Base-by-base conservation (phyloP, 176 grass and related monocot genomes). In the Aegilops sharonensis region DNA sequence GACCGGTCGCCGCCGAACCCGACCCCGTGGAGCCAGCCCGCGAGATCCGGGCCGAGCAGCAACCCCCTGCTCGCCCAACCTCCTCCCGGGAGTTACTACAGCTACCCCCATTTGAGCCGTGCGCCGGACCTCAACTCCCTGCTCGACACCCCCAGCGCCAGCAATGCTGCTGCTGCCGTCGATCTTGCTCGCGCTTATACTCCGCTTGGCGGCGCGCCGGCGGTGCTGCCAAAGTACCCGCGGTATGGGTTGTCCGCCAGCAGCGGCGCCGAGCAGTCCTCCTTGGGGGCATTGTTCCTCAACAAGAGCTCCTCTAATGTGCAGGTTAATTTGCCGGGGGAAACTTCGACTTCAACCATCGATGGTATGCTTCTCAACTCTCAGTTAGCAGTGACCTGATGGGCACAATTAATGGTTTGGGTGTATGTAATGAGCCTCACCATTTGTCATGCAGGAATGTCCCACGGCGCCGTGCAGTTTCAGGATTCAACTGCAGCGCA, bases 11-110 rank as follows among this genome's bases (percentile, higher is more conserved):
- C 59, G 12, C 56, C 76, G 21, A 84, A 42, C n/a, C 11, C 39
- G n/a, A 25, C n/a, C n/a, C 24, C 39, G n/a, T 24, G 2, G 10
- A 61, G 84, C 7, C 85, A 70, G 69, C 75, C 88, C 2, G 42
- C 73, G 30, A 81, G 80, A 77, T 62, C 72, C 36, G 87, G 85
- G 63, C 66, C 78, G 29, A 69, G 68, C 63, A 15, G 39, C 62
- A 92, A 57, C 78, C 86, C 85, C 5, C 69, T 87, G 84, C 83
- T 98, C 21, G 54, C 90, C 64, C 89, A 89, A 0, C 18, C 88
- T 17, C 84, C 88, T 10, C 84, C 86, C 15, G 91, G 81, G 18
- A 91, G 78, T 18, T 56, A 11, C 74, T 18, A 52, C 72, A 13
- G 43, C 10, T 79, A 91, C 77, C 81, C 84, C 68, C 50, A 47